Conservation (phyloP, 331 rosid species). For the Quercus lobata region DNA sequence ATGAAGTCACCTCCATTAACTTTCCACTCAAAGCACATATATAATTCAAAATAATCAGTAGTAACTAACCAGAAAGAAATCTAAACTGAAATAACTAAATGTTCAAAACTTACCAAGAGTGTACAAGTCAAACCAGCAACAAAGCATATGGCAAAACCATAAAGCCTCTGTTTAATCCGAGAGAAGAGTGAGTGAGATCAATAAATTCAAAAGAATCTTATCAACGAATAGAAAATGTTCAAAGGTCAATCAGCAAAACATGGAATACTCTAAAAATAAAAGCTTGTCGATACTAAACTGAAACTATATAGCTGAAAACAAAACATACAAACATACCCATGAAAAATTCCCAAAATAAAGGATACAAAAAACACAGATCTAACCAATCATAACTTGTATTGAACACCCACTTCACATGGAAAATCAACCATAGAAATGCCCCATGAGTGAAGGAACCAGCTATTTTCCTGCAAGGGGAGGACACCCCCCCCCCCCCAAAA, state of each 20-base stretch:
- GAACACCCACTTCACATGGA: not conserved
- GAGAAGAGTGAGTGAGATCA: constrained; percentile 21
- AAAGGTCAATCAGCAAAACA: constrained; percentile 1
- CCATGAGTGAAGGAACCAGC: not conserved
- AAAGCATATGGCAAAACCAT: constrained; percentile 90
- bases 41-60: not conserved
- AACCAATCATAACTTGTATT: not conserved
- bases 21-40: not conserved
- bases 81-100: not conserved
- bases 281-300: not conserved
- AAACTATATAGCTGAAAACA: not conserved
- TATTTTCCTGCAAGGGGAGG: not conserved
- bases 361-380: not conserved
- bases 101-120: constrained; percentile 57
- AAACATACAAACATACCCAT: not conserved
- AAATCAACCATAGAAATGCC: not conserved
- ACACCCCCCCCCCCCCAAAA: no score
- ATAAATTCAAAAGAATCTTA: constrained; percentile 6
- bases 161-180: constrained; percentile 58
- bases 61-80: not conserved
- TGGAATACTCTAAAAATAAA: not conserved
- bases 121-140: constrained; percentile 77
- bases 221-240: not conserved
- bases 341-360: not conserved
- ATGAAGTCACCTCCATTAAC: not conserved